Evolutionary conservation across 2,329 filamentous ascomycete genomes (phyloP), one percentile per base, ranked within the genome.

Genomic region (Ceratocystiopsis brevicomis): DNA sequence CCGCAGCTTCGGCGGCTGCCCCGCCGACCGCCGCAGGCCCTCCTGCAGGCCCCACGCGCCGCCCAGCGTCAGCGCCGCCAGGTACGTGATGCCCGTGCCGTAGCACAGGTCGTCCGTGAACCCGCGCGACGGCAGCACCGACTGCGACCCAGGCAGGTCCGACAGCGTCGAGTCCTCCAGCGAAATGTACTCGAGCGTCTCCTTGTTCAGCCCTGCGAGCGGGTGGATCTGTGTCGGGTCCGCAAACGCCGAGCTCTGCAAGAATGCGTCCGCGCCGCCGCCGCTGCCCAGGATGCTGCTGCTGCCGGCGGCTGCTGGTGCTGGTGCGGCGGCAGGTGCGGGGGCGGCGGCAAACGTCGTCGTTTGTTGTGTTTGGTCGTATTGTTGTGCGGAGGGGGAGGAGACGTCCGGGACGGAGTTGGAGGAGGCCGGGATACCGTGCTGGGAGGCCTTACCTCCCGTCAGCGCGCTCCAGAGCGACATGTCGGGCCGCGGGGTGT

Each of bases 71-170:
- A 98, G 67, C 8, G 82, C 90, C n/a, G 82, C 68, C 47, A 98
- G 69, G 59, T 98, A 98, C 57, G 86, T 94, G 49, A 88, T 78
- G 54, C 90, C 90, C 18, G 90, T 92, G 56, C 92, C 90, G 61
- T 98, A 98, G 65, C 90, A 96, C 47, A 98, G 75, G 61, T 98
- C 90, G 59, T 98, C 90, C 48, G 87, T 93, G 77, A 93, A 98
- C 59, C 90, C 90, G 60, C 90, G 80, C 45, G 87, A 95, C 38
- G 92, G 90, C 44, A 98, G 73, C 44, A 87, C 81, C 38, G 88
- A 92, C 59, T 83, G 81, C 47, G 78, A 73, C 56, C 86, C 87
- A 40, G 87, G 86, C 17, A 93, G 72, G 55, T 92, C 78, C 48
- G 85, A 86, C 46, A 95, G 76, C 25, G 79, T 75, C 41, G 85